These are phyloP conservation scores for Monilinia laxa DNA, from an alignment of 2,329 filamentous ascomycete genomes.

Conservation along the genomic window DNA sequence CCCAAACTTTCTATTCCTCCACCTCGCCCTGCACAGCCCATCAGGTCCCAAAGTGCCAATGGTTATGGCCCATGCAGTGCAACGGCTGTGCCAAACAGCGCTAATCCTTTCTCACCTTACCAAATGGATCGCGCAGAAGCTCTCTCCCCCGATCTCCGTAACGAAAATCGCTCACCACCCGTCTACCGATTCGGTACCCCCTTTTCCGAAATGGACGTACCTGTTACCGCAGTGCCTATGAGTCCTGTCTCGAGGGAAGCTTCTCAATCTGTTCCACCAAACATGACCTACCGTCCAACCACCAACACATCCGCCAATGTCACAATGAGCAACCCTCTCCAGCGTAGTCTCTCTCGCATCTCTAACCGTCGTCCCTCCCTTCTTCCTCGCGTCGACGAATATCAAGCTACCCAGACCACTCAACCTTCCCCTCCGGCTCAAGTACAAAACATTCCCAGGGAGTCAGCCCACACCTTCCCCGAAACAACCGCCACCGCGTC, in stretches of 20 bases:
- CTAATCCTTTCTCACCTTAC: conserved; percentile 48
- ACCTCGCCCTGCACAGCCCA: conserved; percentile 36
- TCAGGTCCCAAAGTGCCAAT: conserved; percentile 38
- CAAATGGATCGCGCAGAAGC: conserved; percentile 53
- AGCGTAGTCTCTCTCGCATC: conserved; percentile 44
- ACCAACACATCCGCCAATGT: conserved; percentile 24
- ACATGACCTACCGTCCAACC: conserved; percentile 74
- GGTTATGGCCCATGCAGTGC: conserved; percentile 21
- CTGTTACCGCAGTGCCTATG: conserved; percentile 68
- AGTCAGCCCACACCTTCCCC: conserved; percentile 12
- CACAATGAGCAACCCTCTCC: conserved; percentile 21
- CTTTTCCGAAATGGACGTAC: conserved; percentile 87
- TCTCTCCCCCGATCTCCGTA: conserved; percentile 56
- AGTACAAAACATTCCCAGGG: not conserved
- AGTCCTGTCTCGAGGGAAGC: conserved; percentile 74
- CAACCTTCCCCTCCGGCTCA: not conserved
- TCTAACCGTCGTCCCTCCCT: conserved; percentile 66
- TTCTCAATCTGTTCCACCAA: conserved; percentile 89
- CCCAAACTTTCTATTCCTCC: conserved; percentile 62
- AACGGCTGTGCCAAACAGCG: conserved; percentile 23
- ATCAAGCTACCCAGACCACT: conserved; percentile 43
- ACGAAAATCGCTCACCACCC: conserved; percentile 50
- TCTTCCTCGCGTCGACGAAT: conserved; percentile 69
- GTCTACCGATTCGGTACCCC: conserved; percentile 81
- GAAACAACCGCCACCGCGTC: not conserved